Percentiles rank a stretch among this genome's conserved stretches.
Conservation (phyloP, 2,329 filamentous ascomycete genomes). For the Plectosphaerella plurivora region DNA sequence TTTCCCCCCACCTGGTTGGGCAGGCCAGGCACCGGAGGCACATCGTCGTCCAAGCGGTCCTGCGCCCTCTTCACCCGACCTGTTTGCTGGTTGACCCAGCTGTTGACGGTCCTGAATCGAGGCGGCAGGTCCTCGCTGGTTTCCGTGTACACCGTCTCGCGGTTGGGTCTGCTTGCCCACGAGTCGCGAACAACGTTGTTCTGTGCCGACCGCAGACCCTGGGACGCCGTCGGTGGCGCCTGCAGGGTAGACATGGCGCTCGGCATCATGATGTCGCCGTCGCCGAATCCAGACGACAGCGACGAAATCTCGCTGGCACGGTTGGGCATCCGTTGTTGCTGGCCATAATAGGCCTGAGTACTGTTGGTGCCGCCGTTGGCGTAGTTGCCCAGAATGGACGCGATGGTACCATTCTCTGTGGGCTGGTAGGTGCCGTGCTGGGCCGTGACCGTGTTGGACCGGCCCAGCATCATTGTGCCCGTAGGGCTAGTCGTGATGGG, state of each 20-base stretch:
- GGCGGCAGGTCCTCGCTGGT: slow-evolving; percentile 50
- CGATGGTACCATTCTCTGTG: slow-evolving; percentile 4
- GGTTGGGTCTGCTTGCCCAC: slow-evolving; percentile 27
- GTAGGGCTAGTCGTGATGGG: slow-evolving; percentile 9
- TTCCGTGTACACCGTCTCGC: slow-evolving; percentile 49
- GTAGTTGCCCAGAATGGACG: slow-evolving; percentile 12
- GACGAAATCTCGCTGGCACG: slow-evolving; percentile 52
- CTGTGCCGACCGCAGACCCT: slow-evolving; percentile 5
- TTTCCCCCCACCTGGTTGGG: slow-evolving; percentile 24
- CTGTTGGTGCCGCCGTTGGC: background rate
- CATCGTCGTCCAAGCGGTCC: slow-evolving; percentile 21
- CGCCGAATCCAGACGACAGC: slow-evolving; percentile 60
- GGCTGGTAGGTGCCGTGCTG: slow-evolving; percentile 13
- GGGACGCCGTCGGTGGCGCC: slow-evolving; percentile 9
- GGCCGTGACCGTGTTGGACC: slow-evolving; percentile 5
- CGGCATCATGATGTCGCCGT: slow-evolving; percentile 52
- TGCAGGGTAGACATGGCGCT: slow-evolving; percentile 6
- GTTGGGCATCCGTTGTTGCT: slow-evolving; percentile 27
- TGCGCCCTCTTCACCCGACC: slow-evolving; percentile 45
- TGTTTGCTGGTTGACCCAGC: slow-evolving; percentile 63
- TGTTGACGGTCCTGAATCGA: slow-evolving; percentile 53
- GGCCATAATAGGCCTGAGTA: slow-evolving; percentile 16
- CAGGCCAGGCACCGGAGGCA: slow-evolving; percentile 34
- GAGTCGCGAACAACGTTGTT: slow-evolving; percentile 24
- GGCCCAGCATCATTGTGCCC: slow-evolving; percentile 4